Evolutionary conservation across 2,329 filamentous ascomycete genomes (phyloP).

Genomic region (Clonostachys byssicola): DNA sequence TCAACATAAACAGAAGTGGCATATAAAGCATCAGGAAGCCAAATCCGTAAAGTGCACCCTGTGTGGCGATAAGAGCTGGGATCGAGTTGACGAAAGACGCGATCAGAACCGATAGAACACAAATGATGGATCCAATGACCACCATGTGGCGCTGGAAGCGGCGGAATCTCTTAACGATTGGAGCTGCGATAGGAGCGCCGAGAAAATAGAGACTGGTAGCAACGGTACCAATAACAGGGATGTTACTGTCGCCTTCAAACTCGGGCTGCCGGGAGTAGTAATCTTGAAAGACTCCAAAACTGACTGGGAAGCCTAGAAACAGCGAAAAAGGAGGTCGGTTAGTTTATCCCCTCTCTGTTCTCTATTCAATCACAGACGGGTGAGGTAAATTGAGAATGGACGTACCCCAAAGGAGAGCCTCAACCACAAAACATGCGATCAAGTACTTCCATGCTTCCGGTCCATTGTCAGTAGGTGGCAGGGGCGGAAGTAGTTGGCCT

Average conservation of each 20-base stretch:
- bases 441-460: background rate
- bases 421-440: background rate
- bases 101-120: conserved; percentile 33
- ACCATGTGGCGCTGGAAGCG: conserved; percentile 44
- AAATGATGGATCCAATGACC: conserved; percentile 14
- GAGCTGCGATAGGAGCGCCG: conserved; percentile 42
- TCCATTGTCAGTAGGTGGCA: background rate
- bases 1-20: conserved; percentile 51
- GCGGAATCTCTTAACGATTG: conserved; percentile 31
- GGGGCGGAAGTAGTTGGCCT: background rate
- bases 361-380: background rate
- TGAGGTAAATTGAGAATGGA: background rate
- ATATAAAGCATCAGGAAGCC: conserved; percentile 46
- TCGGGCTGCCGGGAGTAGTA: conserved; percentile 59
- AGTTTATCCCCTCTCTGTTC: background rate
- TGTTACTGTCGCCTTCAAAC: conserved; percentile 48
- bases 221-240: conserved; percentile 62
- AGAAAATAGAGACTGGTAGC: conserved; percentile 55
- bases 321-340: background rate
- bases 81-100: conserved; percentile 49
- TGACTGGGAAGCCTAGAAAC: conserved; percentile 57
- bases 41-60: conserved; percentile 57
- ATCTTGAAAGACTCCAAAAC: conserved; percentile 68
- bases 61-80: conserved; percentile 51
- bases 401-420: background rate